phyloP scores from a whole-genome alignment of 1,284 basidiomycete genomes.

The Malassezia brasiliensis region DNA sequence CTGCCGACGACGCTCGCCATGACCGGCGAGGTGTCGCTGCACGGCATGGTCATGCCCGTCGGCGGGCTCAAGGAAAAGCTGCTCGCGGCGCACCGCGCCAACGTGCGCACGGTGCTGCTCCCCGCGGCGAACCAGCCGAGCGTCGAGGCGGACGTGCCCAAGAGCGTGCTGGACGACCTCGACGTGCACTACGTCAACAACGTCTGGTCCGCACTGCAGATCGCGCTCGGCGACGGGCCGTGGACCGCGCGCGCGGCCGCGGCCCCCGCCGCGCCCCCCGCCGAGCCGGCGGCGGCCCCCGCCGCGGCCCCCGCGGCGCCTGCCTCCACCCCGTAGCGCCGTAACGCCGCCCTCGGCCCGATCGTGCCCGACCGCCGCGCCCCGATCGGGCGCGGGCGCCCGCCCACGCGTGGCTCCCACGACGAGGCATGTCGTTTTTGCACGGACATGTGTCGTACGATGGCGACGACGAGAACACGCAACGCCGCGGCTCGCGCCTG shows the following conservation, averaged over 20 bases:
- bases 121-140: conserved; percentile 45
- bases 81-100: conserved; percentile 43
- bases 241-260: conserved; percentile 27
- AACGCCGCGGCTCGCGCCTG: not conserved
- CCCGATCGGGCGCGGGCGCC: too few relatives aligned
- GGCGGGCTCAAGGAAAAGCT: conserved; percentile 48
- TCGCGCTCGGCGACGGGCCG: conserved; percentile 43
- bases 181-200: conserved; percentile 46
- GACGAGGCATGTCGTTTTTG: conserved; percentile 3
- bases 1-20: conserved; percentile 43
- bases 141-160: conserved; percentile 46
- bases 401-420: not conserved
- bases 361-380: too few relatives aligned
- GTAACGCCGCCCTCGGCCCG: too few relatives aligned
- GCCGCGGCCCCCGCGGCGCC: too few relatives aligned
- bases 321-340: too few relatives aligned
- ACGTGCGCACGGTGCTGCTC: conserved; percentile 40
- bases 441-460: not conserved
- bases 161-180: conserved; percentile 38
- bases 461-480: not conserved
- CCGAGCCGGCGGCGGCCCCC: too few relatives aligned
- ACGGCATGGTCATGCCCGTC: conserved; percentile 46
- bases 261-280: too few relatives aligned
- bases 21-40: conserved; percentile 46
- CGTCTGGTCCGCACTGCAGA: conserved; percentile 43